Conservation (phyloP, 768 basidiomycete genomes). For the Lactarius tabidus region DNA sequence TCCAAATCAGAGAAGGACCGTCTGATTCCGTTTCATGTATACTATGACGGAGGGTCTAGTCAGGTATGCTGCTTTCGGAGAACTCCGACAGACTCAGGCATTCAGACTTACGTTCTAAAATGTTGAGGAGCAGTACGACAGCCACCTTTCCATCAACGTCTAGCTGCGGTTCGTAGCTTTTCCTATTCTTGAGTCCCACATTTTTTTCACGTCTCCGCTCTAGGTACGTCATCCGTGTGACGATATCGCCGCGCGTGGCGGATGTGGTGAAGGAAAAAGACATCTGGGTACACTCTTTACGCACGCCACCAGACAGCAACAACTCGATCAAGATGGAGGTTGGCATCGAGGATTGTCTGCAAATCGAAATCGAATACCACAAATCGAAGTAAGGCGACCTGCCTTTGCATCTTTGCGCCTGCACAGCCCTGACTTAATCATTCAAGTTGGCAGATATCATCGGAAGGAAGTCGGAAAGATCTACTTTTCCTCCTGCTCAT, state of each 20-base stretch:
- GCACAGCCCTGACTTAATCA: background rate
- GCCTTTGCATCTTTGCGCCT: slow-evolving; percentile 31
- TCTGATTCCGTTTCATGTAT: slow-evolving; percentile 80
- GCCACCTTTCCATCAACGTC: slow-evolving; percentile 97
- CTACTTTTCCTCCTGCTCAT: slow-evolving; percentile 98
- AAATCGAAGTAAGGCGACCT: slow-evolving; percentile 77
- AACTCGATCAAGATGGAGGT: slow-evolving; percentile 99
- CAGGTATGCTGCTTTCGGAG: slow-evolving; percentile 67
- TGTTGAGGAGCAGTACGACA: slow-evolving; percentile 98
- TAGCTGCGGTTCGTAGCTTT: slow-evolving; percentile 72
- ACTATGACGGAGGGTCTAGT: slow-evolving; percentile 92
- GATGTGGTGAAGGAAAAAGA: slow-evolving; percentile 93
- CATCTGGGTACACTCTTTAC: slow-evolving; percentile 96
- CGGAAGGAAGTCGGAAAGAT: slow-evolving; percentile 99
- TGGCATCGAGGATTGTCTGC: slow-evolving; percentile 97
- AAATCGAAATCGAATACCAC: slow-evolving; percentile 99
- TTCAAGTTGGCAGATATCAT: slow-evolving; percentile 81
- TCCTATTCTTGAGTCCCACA: background rate
- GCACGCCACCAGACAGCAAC: slow-evolving; percentile 97
- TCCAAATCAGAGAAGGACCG: slow-evolving; percentile 88
- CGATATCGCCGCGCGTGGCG: slow-evolving; percentile 87
- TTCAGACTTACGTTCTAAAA: slow-evolving; percentile 99
- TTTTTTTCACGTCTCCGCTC: slow-evolving; percentile 4
- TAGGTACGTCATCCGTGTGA: slow-evolving; percentile 91
- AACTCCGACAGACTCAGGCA: slow-evolving; percentile 94